Base-by-base conservation (phyloP, 148 eudicot species). In the Dianthus caryophyllus region DNA sequence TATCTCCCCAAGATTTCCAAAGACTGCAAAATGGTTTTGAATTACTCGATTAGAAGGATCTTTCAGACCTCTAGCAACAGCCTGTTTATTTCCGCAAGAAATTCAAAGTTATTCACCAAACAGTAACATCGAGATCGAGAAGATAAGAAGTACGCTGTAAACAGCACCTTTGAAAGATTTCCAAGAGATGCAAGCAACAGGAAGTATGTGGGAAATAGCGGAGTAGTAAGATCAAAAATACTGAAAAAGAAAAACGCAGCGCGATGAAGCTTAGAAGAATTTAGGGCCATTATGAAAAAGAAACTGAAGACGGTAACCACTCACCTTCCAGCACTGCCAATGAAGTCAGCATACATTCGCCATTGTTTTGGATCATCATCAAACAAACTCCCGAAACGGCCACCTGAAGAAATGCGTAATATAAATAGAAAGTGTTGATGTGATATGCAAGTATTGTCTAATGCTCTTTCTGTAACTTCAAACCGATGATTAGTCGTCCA, bases 311-410 rank as follows among this genome's bases (percentile, higher is more conserved):
- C 17, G 15, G 20, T 8, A 33, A 49, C 20, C 52, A 44, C 52
- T 48, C 59, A 94, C 98, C 98, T 94, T 76, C 97, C 98, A 52
- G 92, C 88, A 81, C 98, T 94, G 75, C 98, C 98, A 73, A 94
- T 86, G 77, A 94, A 94, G 77, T 94, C 98, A 48, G 98, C 98
- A 84, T 94, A 94, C 89, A 94, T 82, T 76, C 98, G 96, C 97
- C 97, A 94, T 47, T 86, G 90, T 70, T 86, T 94, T 31, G 98
- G 98, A 71, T 94, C 98, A 84, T 86, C 90, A 70, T 94, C 97
- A 79, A 94, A 94, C 66, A 94, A 78, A 84, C 73, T 88, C 50
- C 97, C 97, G 74, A 90, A 94, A 59, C 86, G 78, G 50, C 98
- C 98, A 77, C 98, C 98, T 94, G 85, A 71, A 81, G 2, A 80